Evolutionary conservation across 768 basidiomycete species (phyloP), one percentile per base, ranked within the genome.

Genomic region (Hemileccinum rubropunctum): DNA sequence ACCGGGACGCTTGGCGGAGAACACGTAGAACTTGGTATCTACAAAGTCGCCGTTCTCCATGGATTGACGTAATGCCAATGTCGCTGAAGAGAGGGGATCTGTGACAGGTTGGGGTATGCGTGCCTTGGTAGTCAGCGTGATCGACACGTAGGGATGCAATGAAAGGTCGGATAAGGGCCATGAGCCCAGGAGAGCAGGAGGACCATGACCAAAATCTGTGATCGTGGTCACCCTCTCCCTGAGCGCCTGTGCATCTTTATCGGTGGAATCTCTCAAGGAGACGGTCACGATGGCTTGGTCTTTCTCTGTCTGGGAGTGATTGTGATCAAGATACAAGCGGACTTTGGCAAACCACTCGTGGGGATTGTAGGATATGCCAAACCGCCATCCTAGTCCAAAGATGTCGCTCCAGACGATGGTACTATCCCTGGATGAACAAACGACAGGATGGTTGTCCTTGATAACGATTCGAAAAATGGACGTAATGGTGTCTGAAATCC

Each of bases 1-100:
- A 11, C 54, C 42, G 2, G 46, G 18, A 20, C 50, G 42, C 41
- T 50, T 60, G 13, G 52, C 42, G 14, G 66, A 66, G 45, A 61
- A 64, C 23, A 26, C 66, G 13, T 68, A 56, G 34, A 68, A 66
- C 30, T 62, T 66, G 6, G 64, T 66, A 38, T 66, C 59, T 1
- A 64, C 45, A 35, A 66, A 64, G 35, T 63, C 59, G 8, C 66
- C 64, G 14, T 33, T 53, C 12, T 40, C 42, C 64, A 66, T 54
- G 35, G 64, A 66, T 34, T 53, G 53, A 42, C 51, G 52, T 3
- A 68, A 37, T 1, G 57, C 66, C 35, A 49, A n/a, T 0, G 61
- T 47, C 8, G 56, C 45, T 3, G 61, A 50, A 10, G 49, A 20
- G 7, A 61, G 58, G 0, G 64, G 63, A 8, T 53, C 52, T 4